Evolutionary conservation across 2,329 filamentous ascomycete genomes (phyloP).

Genomic region (Leptosphaerulina australis): DNA sequence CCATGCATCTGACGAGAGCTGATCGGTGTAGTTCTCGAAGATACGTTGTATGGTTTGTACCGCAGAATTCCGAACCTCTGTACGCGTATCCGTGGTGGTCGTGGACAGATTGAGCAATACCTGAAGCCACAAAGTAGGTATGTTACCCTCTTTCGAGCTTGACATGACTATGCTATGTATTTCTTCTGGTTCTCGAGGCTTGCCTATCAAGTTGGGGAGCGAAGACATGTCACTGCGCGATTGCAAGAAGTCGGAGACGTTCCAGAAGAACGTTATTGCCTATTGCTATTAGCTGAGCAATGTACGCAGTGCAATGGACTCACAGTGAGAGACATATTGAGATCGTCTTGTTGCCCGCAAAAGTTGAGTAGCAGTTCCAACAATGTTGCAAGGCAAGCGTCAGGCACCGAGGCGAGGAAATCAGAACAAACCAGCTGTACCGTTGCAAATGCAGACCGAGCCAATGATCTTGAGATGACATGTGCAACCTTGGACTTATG

Average conservation of each 20-base stretch:
- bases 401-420: slow-evolving; percentile 74
- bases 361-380: slow-evolving; percentile 90
- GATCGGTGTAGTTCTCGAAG: slow-evolving; percentile 87
- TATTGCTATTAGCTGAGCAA: slow-evolving; percentile 42
- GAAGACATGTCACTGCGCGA: slow-evolving; percentile 52
- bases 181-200: slow-evolving; percentile 53
- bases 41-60: slow-evolving; percentile 91
- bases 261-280: slow-evolving; percentile 96
- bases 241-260: slow-evolving; percentile 84
- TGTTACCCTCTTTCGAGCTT: slow-evolving; percentile 65
- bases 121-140: slow-evolving; percentile 78
- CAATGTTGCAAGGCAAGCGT: slow-evolving; percentile 76
- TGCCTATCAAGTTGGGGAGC: slow-evolving; percentile 35
- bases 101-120: slow-evolving; percentile 73
- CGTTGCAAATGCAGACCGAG: slow-evolving; percentile 86
- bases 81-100: slow-evolving; percentile 71
- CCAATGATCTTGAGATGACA: slow-evolving; percentile 71
- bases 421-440: slow-evolving; percentile 94
- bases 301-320: no score
- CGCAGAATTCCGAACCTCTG: slow-evolving; percentile 82
- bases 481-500: slow-evolving; percentile 19
- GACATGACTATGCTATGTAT: slow-evolving; percentile 65
- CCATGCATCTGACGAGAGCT: slow-evolving; percentile 79
- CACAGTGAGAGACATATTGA: slow-evolving; percentile 93
- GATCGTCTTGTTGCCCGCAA: slow-evolving; percentile 84